Evolutionary conservation across 441 rosid species (phyloP).

Genomic region (Brassica balearica): DNA sequence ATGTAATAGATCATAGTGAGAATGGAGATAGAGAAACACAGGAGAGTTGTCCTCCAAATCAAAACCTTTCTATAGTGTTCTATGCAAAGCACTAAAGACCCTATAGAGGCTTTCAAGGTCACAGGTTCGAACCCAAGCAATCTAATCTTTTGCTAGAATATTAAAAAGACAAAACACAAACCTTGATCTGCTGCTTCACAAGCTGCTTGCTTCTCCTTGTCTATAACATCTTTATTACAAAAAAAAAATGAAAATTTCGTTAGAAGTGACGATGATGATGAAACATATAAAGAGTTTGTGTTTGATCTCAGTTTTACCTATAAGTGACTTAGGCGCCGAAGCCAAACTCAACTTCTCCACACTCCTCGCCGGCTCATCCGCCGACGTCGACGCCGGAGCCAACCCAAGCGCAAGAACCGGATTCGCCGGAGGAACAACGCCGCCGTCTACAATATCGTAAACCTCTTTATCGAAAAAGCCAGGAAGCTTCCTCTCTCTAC

Average conservation of each 20-base stretch:
- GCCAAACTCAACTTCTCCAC: constrained; percentile 52
- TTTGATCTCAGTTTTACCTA: constrained; percentile 49
- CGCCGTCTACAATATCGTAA: constrained; percentile 79
- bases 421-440: constrained; percentile 39
- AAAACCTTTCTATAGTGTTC: neutral
- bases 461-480: constrained; percentile 96
- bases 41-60: neutral
- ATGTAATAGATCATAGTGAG: constrained; percentile 20
- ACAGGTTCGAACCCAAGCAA: constrained; percentile 16
- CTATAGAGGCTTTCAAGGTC: neutral
- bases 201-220: constrained; percentile 58
- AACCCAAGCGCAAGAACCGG: constrained; percentile 51
- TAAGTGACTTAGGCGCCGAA: constrained; percentile 49
- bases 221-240: constrained; percentile 39
- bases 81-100: neutral
- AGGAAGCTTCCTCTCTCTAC: constrained; percentile 88
- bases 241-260: neutral
- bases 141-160: neutral
- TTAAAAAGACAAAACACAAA: constrained; percentile 24
- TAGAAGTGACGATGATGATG: no score
- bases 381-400: constrained; percentile 54
- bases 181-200: constrained; percentile 47
- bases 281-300: neutral
- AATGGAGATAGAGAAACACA: neutral
- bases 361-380: constrained; percentile 63